Conservation (phyloP, 1,284 basidiomycete species). For the Volvariella volvacea region DNA sequence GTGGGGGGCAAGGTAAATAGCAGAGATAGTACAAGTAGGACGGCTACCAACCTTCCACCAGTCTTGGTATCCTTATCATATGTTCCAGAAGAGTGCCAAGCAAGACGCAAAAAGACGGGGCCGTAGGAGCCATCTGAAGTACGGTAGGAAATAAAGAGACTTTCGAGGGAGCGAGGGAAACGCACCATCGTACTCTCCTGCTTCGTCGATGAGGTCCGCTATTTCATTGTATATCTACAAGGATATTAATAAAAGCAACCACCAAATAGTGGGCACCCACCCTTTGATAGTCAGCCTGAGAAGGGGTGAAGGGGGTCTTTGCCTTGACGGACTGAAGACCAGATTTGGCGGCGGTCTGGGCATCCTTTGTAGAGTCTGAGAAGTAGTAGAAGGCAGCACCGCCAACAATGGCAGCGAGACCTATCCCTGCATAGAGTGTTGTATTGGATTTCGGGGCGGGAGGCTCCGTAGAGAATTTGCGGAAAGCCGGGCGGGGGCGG, state of each 20-base stretch:
- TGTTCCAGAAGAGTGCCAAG: conserved; percentile 91
- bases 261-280: conserved; percentile 25
- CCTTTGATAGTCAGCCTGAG: conserved; percentile 84
- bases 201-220: conserved; percentile 70
- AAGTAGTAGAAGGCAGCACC: conserved; percentile 54
- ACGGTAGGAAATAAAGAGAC: neutral
- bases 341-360: conserved; percentile 49
- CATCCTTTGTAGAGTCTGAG: conserved; percentile 42
- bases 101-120: conserved; percentile 88
- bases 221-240: conserved; percentile 81
- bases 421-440: conserved; percentile 49
- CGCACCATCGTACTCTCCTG: conserved; percentile 77
- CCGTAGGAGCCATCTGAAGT: conserved; percentile 82
- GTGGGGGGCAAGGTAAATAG: conserved; percentile 1
- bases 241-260: too few species aligned
- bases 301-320: conserved; percentile 56
- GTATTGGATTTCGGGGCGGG: conserved; percentile 38
- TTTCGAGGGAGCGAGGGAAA: conserved; percentile 2
- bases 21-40: too few species aligned
- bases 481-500: conserved; percentile 36
- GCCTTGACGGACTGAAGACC: conserved; percentile 57
- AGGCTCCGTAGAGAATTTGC: conserved; percentile 54
- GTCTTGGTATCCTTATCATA: conserved; percentile 84
- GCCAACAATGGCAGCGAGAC: conserved; percentile 39
- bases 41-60: conserved; percentile 70